phyloP scores from a whole-genome alignment of 2,329 filamentous ascomycete genomes.

The Helotiales sp. region DNA sequence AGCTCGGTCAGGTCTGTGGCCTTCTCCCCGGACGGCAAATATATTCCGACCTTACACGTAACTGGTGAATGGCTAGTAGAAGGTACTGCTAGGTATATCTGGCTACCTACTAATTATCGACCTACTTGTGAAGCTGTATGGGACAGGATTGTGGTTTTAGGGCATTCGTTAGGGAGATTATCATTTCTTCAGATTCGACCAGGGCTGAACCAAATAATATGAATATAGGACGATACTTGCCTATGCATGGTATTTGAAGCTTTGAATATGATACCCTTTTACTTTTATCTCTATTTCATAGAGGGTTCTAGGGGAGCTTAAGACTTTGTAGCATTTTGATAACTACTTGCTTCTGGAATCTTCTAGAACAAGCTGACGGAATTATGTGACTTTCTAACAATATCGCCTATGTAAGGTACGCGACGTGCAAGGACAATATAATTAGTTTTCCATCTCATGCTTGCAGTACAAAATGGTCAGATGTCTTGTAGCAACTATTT shows the following conservation, averaged over 20 bases:
- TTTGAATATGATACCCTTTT: constrained; percentile 4
- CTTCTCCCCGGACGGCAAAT: constrained; percentile 2
- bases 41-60: neutral
- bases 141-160: constrained; percentile 4
- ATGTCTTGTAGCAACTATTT: neutral
- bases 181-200: constrained; percentile 9
- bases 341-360: constrained; percentile 6
- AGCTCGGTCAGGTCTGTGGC: neutral
- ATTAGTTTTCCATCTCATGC: no score
- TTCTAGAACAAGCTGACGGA: constrained; percentile 1
- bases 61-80: constrained; percentile 5
- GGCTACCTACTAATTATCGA: constrained; percentile 14
- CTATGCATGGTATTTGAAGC: neutral
- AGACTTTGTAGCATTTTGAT: constrained; percentile 1
- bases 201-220: constrained; percentile 1
- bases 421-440: no score
- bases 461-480: neutral
- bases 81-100: constrained; percentile 4
- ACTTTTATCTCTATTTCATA: constrained; percentile 6
- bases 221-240: neutral
- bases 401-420: no score
- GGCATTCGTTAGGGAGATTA: constrained; percentile 9
- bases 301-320: constrained; percentile 3
- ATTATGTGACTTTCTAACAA: no score
- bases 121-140: constrained; percentile 11